Evolutionary conservation across 2,329 filamentous ascomycete species (phyloP), one percentile per base, ranked within the genome.

Genomic region (Pestalotiopsis sp.): DNA sequence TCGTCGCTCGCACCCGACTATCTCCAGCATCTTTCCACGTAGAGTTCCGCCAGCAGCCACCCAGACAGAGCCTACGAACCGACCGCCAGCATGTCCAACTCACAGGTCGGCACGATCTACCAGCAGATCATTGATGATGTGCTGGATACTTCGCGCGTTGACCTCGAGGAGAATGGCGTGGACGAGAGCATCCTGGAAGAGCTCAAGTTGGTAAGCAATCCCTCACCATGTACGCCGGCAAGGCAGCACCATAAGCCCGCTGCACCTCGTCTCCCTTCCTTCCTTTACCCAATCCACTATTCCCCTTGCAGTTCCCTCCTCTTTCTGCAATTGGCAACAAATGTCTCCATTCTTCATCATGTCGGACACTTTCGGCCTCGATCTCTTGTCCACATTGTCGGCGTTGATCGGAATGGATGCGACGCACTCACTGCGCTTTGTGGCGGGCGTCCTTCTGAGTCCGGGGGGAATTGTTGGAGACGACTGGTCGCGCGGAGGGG

Each of bases 91-190:
- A 90, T 90, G 88, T 90, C 88, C 69, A 90, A 90, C 79, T 76
- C 80, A 61, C 81, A 83, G 17, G 88, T 90, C 84, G 96, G 96
- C 77, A 83, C 84, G 73, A 91, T 98, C 77, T 99, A 98, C 82
- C 86, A 91, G 81, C 84, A 87, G 76, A 91, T 93, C 80, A 93
- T 93, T 78, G 86, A 91, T 71, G 93, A 96, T 83, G 94, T 99
- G 79, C 93, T 98, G 81, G 92, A 95, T 75, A 92, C 93, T 74
- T 98, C 95, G 77, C 89, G 93, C 78, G 93, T 95, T 78, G 96
- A 98, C 82, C 98, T 99, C 80, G 96, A 99, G 81, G 96, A 99
- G 83, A 94, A 92, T 75, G 96, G 96, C 76, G 92, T 98, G 73
- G 94, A 97, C 76, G 92, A 95, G 80, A 86, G 89, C 75, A 95